phyloP scores from a whole-genome alignment of 352 stramenopile species.

The Lagenidium sp. region DNA sequence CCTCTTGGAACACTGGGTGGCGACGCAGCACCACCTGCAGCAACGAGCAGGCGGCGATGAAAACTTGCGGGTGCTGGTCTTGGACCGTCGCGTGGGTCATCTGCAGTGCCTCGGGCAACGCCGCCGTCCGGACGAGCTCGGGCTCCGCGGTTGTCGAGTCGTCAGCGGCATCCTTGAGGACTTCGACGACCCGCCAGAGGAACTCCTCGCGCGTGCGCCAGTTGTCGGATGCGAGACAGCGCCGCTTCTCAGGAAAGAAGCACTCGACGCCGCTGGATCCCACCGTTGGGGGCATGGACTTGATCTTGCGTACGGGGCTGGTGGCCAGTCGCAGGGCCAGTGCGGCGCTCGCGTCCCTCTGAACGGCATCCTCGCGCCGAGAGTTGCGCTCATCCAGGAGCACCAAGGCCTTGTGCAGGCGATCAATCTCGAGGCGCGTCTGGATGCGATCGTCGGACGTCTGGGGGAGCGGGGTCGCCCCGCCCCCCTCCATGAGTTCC shows the following conservation, averaged over 20 bases:
- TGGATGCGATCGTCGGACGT: slow-evolving; percentile 5
- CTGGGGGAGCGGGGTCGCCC: no score
- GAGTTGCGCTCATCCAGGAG: background rate
- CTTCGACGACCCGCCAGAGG: slow-evolving; percentile 14
- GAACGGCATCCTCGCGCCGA: background rate
- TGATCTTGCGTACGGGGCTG: no score
- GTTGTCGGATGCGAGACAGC: background rate
- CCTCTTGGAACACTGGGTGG: slow-evolving; percentile 9
- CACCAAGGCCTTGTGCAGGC: background rate
- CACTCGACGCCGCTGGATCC: background rate
- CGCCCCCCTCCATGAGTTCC: background rate
- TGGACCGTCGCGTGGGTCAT: slow-evolving; percentile 6
- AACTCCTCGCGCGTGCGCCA: slow-evolving; percentile 20
- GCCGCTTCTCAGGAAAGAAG: slow-evolving; percentile 5
- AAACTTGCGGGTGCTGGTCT: slow-evolving; percentile 16
- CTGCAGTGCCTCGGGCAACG: slow-evolving; percentile 9
- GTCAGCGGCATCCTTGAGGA: slow-evolving; percentile 3
- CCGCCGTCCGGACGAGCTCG: background rate
- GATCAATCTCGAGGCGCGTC: slow-evolving; percentile 1
- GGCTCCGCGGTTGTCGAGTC: background rate
- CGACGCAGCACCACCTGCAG: slow-evolving; percentile 4
- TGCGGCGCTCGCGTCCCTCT: no score
- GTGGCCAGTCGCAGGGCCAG: background rate
- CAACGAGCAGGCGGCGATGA: slow-evolving; percentile 17
- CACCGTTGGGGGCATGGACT: no score